These are phyloP conservation scores for maize (Zea mays) DNA, from an alignment of 176 grass and related monocot genomes.

Conservation along the genomic window Zm-B73-REFERENCE-NAM-5.0 NC_050096.1:233015501-233016000, in stretches of 20 bases:
- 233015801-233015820: background rate
- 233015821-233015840: background rate
- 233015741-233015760: background rate
- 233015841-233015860: background rate
- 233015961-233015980: background rate
- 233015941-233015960: conserved; percentile 57
- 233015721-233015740: background rate
- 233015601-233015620: conserved; percentile 67
- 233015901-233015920: conserved; percentile 81
- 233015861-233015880: conserved; percentile 76
- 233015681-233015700: conserved; percentile 59
- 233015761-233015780: background rate
- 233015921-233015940: conserved; percentile 9
- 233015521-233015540: too few species aligned
- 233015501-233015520: too few species aligned
- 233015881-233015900: conserved; percentile 80
- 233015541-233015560: background rate
- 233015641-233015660: conserved; percentile 51
- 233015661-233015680: conserved; percentile 61
- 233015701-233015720: background rate
- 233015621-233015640: conserved; percentile 48
- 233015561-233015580: background rate
- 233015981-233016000: background rate
- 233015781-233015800: background rate
- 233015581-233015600: background rate